These are phyloP conservation scores for Solanum chaucha DNA, from an alignment of 257 asterid genomes.

Conservation along the genomic window DNA sequence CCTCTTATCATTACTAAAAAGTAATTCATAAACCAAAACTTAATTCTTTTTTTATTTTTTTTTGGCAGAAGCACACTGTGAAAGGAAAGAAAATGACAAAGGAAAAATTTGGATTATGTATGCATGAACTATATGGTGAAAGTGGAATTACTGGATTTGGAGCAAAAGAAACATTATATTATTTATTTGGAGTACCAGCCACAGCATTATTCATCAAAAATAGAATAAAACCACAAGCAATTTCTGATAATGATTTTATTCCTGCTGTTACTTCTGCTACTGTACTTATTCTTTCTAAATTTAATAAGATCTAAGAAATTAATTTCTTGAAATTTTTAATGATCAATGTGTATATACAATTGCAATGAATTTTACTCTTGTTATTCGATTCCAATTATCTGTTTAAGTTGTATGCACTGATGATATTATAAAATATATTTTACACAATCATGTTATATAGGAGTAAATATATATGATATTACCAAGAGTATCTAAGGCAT, in stretches of 20 bases:
- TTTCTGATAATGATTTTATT: conserved; percentile 44
- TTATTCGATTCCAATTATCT: background rate
- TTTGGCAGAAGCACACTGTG: conserved; percentile 35
- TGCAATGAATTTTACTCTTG: background rate
- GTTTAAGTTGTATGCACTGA: background rate
- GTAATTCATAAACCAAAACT: background rate
- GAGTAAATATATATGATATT: background rate
- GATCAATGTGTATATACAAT: background rate
- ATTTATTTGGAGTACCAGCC: conserved; percentile 55
- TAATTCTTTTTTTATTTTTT: too few species aligned
- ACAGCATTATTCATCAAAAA: conserved; percentile 41
- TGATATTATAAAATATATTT: background rate
- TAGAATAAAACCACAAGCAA: conserved; percentile 22
- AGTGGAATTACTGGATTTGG: conserved; percentile 57
- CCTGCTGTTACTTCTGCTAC: conserved; percentile 58
- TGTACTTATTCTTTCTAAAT: conserved; percentile 48
- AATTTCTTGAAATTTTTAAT: background rate
- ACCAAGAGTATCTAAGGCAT: background rate
- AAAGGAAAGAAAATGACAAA: conserved; percentile 28
- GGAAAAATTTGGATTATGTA: conserved; percentile 52
- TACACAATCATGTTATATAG: background rate
- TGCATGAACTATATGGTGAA: conserved; percentile 38
- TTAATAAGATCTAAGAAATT: conserved; percentile 30
- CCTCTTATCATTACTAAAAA: background rate
- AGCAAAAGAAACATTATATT: conserved; percentile 54